Percentiles rank a stretch among this genome's conserved stretches.
These are phyloP conservation scores for Pisolithus albus DNA, from an alignment of 768 basidiomycete genomes.

Conservation along the genomic window DNA sequence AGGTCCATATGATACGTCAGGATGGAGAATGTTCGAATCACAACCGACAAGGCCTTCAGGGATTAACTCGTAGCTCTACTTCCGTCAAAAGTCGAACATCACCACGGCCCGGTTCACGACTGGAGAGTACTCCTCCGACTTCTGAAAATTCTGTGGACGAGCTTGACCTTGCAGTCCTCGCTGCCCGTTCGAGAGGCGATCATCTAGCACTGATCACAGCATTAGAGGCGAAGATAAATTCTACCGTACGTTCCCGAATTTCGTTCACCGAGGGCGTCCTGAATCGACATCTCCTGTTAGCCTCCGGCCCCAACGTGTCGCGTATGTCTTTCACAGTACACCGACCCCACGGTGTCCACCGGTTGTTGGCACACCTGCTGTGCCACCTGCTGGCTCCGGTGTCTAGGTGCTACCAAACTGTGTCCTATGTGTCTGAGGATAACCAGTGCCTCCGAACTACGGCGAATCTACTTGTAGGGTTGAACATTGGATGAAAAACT, in stretches of 20 bases:
- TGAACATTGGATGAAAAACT: neutral
- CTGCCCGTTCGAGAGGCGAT: conserved; percentile 45
- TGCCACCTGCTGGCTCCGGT: conserved; percentile 77
- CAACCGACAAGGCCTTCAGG: conserved; percentile 32
- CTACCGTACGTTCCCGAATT: conserved; percentile 39
- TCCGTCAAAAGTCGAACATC: neutral
- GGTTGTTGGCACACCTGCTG: conserved; percentile 89
- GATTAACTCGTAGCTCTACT: neutral
- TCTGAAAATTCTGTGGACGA: conserved; percentile 34
- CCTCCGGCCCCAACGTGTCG: conserved; percentile 44
- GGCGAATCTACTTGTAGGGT: conserved; percentile 61
- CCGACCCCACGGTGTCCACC: conserved; percentile 72
- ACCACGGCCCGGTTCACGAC: neutral
- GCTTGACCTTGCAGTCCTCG: conserved; percentile 42
- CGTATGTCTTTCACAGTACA: conserved; percentile 73
- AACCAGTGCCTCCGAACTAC: conserved; percentile 66
- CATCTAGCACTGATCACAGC: conserved; percentile 43
- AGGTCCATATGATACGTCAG: conserved; percentile 12
- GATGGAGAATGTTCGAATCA: conserved; percentile 12
- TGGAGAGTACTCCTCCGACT: neutral
- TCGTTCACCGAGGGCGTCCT: conserved; percentile 33
- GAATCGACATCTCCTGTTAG: conserved; percentile 21
- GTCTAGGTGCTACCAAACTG: conserved; percentile 72
- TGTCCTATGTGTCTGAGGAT: conserved; percentile 88
- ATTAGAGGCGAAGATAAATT: conserved; percentile 54